Evolutionary conservation across 163 green algal species (phyloP), one percentile per base, ranked within the genome.

Genomic region (Chlorella variabilis): DNA sequence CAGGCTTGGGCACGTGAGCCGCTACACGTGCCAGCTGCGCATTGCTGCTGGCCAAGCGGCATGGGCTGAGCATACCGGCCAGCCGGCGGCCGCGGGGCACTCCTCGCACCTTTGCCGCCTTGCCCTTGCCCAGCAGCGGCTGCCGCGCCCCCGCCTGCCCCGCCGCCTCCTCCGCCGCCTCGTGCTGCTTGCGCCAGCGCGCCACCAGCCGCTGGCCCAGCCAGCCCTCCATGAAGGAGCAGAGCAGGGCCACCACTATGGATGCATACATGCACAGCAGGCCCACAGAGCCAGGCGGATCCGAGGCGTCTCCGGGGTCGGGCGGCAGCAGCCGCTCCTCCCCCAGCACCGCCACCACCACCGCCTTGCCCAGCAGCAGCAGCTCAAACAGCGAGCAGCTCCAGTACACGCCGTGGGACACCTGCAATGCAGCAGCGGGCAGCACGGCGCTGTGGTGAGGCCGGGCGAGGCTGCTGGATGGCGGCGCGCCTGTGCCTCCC

Each of bases 321-420:
- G 59, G 33, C 25, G 91, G 89, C 27, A 87, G 83, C 2, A 92
- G 29, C 45, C 59, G 42, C 4, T 87, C 80, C 27, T 87, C 58
- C 2, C 82, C 88, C 34, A 85, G 54, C 36, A 94, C 59, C n/a
- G 91, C 91, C 20, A 92, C 90, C 1, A 71, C 63, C 1, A 93
- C 86, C 29, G 89, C 87, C 67, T 95, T 95, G 56, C n/a, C 80
- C 69, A 95, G 83, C 78, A 93, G 70, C 21, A 90, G 63, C 36
- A 90, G 41, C 84, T 91, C 81, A 65, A 87, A 66, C 33, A 66
- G 20, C 31, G 34, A 31, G 48, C 33, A 80, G 45, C 23, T 51
- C 21, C 81, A 39, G 29, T 69, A 54, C 49, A 83, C 41, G 41
- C 59, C 70, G 38, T 63, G 23, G 25, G 18, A 45, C 4, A 74